phyloP scores from a whole-genome alignment of 495 filamentous ascomycete species.

The Penicillium antarcticum region DNA sequence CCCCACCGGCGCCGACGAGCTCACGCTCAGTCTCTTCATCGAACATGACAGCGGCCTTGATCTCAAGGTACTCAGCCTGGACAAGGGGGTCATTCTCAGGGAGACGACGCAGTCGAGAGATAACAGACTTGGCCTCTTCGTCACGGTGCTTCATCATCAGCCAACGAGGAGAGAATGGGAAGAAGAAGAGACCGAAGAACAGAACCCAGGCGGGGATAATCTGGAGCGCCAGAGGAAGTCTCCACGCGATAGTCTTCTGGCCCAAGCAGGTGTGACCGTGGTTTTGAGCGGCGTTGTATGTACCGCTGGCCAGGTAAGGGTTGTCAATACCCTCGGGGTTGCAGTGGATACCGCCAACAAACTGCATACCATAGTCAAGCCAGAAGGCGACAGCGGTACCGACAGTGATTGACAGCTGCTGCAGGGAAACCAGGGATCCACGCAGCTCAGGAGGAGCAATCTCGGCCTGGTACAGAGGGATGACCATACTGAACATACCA shows the following conservation, averaged over 20 bases:
- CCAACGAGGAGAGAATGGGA: constrained; percentile 76
- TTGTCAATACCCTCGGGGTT: constrained; percentile 42
- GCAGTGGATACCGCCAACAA: constrained; percentile 56
- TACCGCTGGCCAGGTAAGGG: constrained; percentile 23
- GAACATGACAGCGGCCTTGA: constrained; percentile 56
- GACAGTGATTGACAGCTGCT: constrained; percentile 82
- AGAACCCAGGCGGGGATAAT: constrained; percentile 62
- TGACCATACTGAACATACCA: constrained; percentile 57
- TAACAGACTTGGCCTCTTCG: constrained; percentile 63
- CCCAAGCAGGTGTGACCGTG: constrained; percentile 64
- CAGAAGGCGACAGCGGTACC: constrained; percentile 65
- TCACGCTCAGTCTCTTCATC: constrained; percentile 60
- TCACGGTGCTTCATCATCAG: constrained; percentile 74
- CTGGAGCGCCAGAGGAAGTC: constrained; percentile 43
- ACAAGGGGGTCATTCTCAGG: constrained; percentile 60
- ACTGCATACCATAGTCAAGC: constrained; percentile 68
- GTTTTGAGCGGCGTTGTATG: constrained; percentile 42
- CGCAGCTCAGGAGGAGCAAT: constrained; percentile 73
- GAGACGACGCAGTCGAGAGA: constrained; percentile 63
- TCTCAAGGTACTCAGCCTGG: constrained; percentile 63
- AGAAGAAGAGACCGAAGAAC: constrained; percentile 69
- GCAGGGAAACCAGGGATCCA: constrained; percentile 67
- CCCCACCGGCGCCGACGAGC: constrained; percentile 47
- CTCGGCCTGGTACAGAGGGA: constrained; percentile 69
- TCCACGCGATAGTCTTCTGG: constrained; percentile 41